Conservation (phyloP, 805 yeast species). For the Saccharomycopsis synnaedendra region DNA sequence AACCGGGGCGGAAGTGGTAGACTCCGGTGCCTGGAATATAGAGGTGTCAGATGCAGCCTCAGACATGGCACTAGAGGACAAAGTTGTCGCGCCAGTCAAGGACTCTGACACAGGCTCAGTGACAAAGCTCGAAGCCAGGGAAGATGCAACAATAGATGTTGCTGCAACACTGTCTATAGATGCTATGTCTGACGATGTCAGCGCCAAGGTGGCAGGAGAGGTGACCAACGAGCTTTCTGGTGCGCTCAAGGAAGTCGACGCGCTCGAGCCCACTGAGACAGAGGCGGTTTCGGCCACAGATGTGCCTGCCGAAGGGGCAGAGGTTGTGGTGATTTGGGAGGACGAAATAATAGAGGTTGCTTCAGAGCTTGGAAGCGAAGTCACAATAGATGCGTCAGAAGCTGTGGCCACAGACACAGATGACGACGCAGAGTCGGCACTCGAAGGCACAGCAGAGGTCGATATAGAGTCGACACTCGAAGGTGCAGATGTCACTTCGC, state of each 20-base stretch:
- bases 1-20: constrained; percentile 1
- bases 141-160: too few relatives aligned
- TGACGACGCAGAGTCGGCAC: not conserved
- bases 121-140: too few relatives aligned
- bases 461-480: not conserved
- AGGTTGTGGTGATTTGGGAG: not conserved
- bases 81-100: constrained; percentile 1
- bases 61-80: not conserved
- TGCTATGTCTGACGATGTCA: too few relatives aligned
- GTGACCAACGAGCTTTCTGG: too few relatives aligned
- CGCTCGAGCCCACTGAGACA: not conserved
- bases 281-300: constrained; percentile 1
- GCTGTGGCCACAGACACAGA: not conserved
- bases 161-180: too few relatives aligned
- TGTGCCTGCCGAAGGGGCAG: constrained; percentile 8
- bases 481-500: too few relatives aligned
- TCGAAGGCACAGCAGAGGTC: not conserved
- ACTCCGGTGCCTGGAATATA: not conserved
- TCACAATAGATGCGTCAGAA: not conserved
- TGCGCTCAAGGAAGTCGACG: too few relatives aligned
- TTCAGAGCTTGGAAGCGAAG: not conserved
- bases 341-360: not conserved
- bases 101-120: too few relatives aligned
- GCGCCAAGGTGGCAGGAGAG: too few relatives aligned
- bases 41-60: not conserved